These are phyloP conservation scores for Sclerotinia glacialis DNA, from an alignment of 2,329 filamentous ascomycete genomes.

Conservation along the genomic window DNA sequence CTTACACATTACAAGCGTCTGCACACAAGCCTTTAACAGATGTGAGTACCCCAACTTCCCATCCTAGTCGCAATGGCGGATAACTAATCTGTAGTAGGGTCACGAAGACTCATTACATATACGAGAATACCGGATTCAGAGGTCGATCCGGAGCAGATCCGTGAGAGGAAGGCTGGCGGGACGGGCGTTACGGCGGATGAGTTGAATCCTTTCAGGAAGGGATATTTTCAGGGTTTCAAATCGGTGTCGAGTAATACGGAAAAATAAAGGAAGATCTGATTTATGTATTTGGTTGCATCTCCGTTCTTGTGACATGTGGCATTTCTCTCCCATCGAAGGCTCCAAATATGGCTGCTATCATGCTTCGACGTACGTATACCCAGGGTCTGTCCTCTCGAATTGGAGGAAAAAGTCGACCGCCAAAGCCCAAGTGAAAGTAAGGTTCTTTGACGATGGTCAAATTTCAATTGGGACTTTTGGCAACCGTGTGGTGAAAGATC, in stretches of 20 bases:
- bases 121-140: slow-evolving; percentile 61
- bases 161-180: slow-evolving; percentile 39
- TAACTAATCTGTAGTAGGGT: slow-evolving; percentile 56
- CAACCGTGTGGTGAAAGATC: too few relatives aligned
- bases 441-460: too few relatives aligned
- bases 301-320: background rate
- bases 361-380: background rate
- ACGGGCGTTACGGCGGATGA: slow-evolving; percentile 58
- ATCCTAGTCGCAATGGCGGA: background rate
- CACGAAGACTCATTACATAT: slow-evolving; percentile 84
- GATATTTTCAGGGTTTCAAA: slow-evolving; percentile 46
- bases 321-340: background rate
- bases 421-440: too few relatives aligned
- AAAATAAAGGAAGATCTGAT: background rate
- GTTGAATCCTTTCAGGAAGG: slow-evolving; percentile 63
- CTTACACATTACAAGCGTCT: slow-evolving; percentile 70
- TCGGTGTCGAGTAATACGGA: slow-evolving; percentile 23
- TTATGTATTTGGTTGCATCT: background rate
- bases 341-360: background rate
- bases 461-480: too few relatives aligned
- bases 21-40: slow-evolving; percentile 84
- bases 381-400: background rate
- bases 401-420: too few relatives aligned
- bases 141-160: slow-evolving; percentile 43
- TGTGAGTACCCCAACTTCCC: slow-evolving; percentile 52